Evolutionary conservation across 768 basidiomycete genomes (phyloP).

Genomic region (Lyophyllum atratum): DNA sequence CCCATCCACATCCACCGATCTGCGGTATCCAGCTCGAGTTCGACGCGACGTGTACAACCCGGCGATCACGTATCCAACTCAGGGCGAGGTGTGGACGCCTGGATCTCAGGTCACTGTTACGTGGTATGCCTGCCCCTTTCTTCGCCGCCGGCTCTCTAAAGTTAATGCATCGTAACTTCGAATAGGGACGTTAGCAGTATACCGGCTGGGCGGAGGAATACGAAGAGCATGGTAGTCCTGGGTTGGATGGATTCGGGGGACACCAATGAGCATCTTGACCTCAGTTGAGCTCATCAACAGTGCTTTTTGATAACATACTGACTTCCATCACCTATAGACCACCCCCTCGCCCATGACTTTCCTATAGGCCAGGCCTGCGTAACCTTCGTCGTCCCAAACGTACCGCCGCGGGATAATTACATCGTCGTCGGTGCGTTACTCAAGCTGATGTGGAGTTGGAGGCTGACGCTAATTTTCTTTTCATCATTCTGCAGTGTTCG

Average conservation of each 20-base stretch:
- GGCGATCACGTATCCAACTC: conserved; percentile 39
- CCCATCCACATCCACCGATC: conserved; percentile 21
- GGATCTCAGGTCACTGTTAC: conserved; percentile 39
- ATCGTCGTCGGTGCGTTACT: conserved; percentile 50
- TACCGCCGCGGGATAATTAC: conserved; percentile 39
- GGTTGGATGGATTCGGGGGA: conserved; percentile 40
- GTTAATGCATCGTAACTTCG: conserved; percentile 1
- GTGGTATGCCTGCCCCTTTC: conserved; percentile 39
- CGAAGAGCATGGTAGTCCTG: conserved; percentile 43
- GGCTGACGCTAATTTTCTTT: background rate
- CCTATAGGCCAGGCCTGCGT: conserved; percentile 44
- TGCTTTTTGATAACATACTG: conserved; percentile 4
- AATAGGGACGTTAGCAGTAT: conserved; percentile 42
- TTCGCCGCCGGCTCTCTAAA: conserved; percentile 14
- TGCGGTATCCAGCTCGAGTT: background rate
- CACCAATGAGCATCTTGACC: conserved; percentile 46
- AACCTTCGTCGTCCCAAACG: conserved; percentile 43
- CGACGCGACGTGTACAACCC: conserved; percentile 41
- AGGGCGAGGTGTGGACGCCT: conserved; percentile 39
- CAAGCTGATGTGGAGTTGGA: background rate
- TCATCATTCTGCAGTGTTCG: conserved; percentile 39
- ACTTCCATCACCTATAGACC: conserved; percentile 31
- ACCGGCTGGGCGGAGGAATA: conserved; percentile 33
- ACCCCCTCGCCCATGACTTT: conserved; percentile 52
- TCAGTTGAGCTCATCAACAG: conserved; percentile 33